These are phyloP conservation scores for Cucumis cinereus DNA, from an alignment of 306 rosid species.

Conservation along the genomic window DNA sequence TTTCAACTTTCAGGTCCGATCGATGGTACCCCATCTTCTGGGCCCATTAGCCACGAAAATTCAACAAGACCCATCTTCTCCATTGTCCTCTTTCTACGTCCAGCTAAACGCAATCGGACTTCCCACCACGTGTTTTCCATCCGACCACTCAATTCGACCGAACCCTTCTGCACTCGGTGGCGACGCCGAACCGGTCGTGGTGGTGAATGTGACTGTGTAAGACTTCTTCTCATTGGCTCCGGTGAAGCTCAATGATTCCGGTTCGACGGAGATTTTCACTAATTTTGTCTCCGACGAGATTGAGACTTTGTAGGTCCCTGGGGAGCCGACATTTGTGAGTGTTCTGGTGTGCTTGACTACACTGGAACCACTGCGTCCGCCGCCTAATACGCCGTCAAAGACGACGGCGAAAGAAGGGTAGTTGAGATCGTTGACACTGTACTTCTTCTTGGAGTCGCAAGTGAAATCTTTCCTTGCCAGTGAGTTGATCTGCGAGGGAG, in stretches of 20 bases:
- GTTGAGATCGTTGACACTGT: constrained; percentile 45
- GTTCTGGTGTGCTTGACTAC: constrained; percentile 38
- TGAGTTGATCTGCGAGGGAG: constrained; percentile 11
- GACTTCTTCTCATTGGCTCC: constrained; percentile 48
- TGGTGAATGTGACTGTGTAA: constrained; percentile 32
- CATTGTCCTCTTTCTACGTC: constrained; percentile 14
- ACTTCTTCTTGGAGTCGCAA: constrained; percentile 31
- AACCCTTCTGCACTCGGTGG: constrained; percentile 15
- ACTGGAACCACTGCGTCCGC: constrained; percentile 11
- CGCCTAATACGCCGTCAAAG: constrained; percentile 12
- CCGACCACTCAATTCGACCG: constrained; percentile 66
- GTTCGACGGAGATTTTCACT: constrained; percentile 44
- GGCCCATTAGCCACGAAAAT: background rate
- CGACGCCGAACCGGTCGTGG: constrained; percentile 5
- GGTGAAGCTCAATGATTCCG: constrained; percentile 37
- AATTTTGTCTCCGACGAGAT: constrained; percentile 11
- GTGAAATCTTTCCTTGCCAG: constrained; percentile 32
- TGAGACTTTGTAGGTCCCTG: constrained; percentile 39
- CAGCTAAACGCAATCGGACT: constrained; percentile 48
- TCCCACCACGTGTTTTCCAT: constrained; percentile 46
- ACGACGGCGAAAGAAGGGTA: constrained; percentile 61
- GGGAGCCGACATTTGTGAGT: constrained; percentile 49
- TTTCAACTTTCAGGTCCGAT: background rate
- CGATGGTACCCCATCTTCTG: background rate
- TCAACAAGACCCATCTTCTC: background rate